These are phyloP conservation scores for Blepharisma japonicum DNA, from an alignment of 73 alveolate species.

Conservation along the genomic window DNA sequence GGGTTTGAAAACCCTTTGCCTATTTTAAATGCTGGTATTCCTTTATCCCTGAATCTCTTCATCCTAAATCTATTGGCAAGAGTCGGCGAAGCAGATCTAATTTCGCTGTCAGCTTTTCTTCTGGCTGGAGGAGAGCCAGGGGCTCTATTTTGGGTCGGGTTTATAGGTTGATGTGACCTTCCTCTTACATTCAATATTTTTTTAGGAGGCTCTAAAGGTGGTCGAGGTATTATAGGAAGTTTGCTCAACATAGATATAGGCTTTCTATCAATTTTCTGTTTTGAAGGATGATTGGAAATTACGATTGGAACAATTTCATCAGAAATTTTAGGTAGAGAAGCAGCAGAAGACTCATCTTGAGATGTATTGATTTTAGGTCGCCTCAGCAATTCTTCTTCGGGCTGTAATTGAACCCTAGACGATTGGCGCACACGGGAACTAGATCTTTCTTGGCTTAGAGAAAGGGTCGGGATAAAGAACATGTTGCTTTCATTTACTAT, in stretches of 20 bases:
- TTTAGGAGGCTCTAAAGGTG: constrained; percentile 23
- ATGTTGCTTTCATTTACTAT: neutral
- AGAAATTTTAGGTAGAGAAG: no score
- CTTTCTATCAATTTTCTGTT: neutral
- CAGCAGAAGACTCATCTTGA: neutral
- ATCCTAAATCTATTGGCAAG: no score
- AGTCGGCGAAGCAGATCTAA: no score
- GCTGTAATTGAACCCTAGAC: neutral
- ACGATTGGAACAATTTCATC: no score
- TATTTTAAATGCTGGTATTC: no score
- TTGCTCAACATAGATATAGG: constrained; percentile 12
- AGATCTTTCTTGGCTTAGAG: neutral
- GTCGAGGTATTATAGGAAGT: constrained; percentile 5
- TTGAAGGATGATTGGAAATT: no score
- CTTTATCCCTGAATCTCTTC: no score
- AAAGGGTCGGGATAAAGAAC: neutral
- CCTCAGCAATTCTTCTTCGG: neutral
- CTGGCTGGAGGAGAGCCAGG: neutral
- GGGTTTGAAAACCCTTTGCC: no score
- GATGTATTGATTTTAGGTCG: neutral
- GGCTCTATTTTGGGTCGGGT: neutral
- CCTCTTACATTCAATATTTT: neutral
- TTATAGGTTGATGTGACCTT: constrained; percentile 7
- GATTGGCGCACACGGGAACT: neutral
- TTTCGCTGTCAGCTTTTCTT: neutral